phyloP scores from a whole-genome alignment of 352 stramenopile genomes.

The Thraustochytrium sp. region DNA sequence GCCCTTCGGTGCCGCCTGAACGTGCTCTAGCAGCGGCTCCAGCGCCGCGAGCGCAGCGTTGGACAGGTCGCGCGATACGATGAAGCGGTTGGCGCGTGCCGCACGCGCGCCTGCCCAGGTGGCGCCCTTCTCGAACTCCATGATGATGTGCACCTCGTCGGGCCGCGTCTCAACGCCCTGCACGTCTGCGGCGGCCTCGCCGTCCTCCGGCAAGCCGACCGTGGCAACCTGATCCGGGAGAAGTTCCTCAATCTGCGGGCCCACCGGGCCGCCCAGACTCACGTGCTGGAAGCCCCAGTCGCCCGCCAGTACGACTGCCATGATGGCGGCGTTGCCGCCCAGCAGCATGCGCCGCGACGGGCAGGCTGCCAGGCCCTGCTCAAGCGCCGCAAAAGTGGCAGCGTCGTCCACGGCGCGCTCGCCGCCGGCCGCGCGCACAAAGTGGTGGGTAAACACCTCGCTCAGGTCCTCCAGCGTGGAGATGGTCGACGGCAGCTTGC shows the following conservation, averaged over 20 bases:
- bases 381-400: slow-evolving; percentile 18
- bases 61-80: slow-evolving; percentile 24
- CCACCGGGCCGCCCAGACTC: not conserved
- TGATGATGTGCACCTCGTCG: slow-evolving; percentile 39
- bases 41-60: slow-evolving; percentile 18
- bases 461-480: not conserved
- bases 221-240: not conserved
- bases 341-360: not conserved
- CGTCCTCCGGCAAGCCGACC: not conserved
- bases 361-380: not conserved
- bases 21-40: not conserved
- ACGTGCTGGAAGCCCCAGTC: slow-evolving; percentile 23
- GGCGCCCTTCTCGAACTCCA: slow-evolving; percentile 22
- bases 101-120: not conserved
- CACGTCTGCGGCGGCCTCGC: not conserved
- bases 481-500: not conserved
- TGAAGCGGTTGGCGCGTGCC: slow-evolving; percentile 4
- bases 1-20: not conserved
- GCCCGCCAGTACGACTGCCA: slow-evolving; percentile 7
- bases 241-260: not conserved
- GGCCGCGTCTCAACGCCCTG: not conserved
- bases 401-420: not conserved
- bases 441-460: not conserved
- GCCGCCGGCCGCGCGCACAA: not conserved
- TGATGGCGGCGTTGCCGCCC: slow-evolving; percentile 28